Evolutionary conservation across 306 rosid species (phyloP).

Genomic region (Trichosanthes cucumerina): DNA sequence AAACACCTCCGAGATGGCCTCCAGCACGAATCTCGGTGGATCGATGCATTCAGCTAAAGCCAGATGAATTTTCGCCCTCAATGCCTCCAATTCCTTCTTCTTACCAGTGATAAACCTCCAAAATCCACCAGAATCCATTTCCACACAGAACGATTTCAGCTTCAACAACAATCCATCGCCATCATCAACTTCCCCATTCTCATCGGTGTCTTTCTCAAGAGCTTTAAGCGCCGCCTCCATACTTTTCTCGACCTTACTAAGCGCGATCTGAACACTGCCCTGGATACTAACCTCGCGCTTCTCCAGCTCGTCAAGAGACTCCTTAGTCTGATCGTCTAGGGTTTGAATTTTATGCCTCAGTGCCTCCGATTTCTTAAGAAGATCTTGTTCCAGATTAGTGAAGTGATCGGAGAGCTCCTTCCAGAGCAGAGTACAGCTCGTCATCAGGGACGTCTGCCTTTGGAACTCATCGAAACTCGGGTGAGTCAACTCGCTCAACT

Average conservation of each 20-base stretch:
- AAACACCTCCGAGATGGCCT: conserved; percentile 82
- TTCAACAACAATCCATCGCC: conserved; percentile 48
- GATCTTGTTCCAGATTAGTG: conserved; percentile 59
- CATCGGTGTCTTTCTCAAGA: conserved; percentile 25
- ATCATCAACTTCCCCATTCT: conserved; percentile 73
- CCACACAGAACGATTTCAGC: conserved; percentile 52
- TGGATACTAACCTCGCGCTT: conserved; percentile 68
- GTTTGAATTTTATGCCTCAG: conserved; percentile 45
- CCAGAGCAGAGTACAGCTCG: conserved; percentile 95
- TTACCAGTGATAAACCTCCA: conserved; percentile 66
- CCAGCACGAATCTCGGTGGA: conserved; percentile 82
- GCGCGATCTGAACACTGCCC: conserved; percentile 59
- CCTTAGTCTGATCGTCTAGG: conserved; percentile 51
- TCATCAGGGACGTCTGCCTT: conserved; percentile 88
- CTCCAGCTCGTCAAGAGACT: conserved; percentile 57
- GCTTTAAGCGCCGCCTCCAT: conserved; percentile 42
- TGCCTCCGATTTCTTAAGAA: conserved; percentile 64
- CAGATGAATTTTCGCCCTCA: conserved; percentile 57
- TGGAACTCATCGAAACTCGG: conserved; percentile 90
- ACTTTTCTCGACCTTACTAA: conserved; percentile 48
- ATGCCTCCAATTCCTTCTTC: conserved; percentile 72
- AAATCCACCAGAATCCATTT: conserved; percentile 63
- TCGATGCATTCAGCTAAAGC: conserved; percentile 70
- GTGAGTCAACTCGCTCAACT: conserved; percentile 62
- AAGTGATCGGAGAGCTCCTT: conserved; percentile 94